Base-by-base conservation (phyloP, 2,329 filamentous ascomycete genomes). In the Phyllachora maydis region DNA sequence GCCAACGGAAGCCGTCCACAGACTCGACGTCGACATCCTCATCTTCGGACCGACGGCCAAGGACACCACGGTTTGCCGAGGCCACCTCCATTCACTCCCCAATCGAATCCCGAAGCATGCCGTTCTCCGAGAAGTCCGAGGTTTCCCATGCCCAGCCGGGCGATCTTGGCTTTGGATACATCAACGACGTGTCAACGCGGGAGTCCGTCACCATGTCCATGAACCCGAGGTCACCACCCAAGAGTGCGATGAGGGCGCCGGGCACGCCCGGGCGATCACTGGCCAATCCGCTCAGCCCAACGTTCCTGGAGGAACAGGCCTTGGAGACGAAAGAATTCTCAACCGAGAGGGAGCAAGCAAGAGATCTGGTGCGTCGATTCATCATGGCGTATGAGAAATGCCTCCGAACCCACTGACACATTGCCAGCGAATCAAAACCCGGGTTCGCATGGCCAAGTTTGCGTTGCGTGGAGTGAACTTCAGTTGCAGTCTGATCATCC, bases 391-490 rank as follows among this genome's bases (percentile, higher is more conserved):
- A n/a, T n/a, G n/a, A n/a, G n/a, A n/a, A n/a, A n/a, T n/a, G n/a
- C n/a, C n/a, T n/a, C n/a, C n/a, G n/a, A n/a, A n/a, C n/a, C n/a
- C n/a, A n/a, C n/a, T n/a, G n/a, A n/a, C n/a, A n/a, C n/a, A n/a
- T n/a, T n/a, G 14, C 22, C 42, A 92, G 85, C 90, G 77, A 73
- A 67, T 91, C 46, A 95, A 93, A 55, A 73, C 73, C 17, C 69
- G 81, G 35, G 83, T 95, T 16, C 71, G 88, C 22, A 61, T 95
- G 49, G 88, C 85, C 36, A 98, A 98, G 56, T 73, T 95, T 38
- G 67, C 91, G 31, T 70, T 98, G n/a, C 75, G 88, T 34, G 75
- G 81, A 27, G 77, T 95, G 52, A 93, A 85, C 60, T 95, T 98
- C 49, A 82, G 79, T 48, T 98, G 88, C 59, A 85, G 78, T 46